phyloP scores from a whole-genome alignment of 2,329 filamentous ascomycete genomes.

The Cytospora leucostoma region DNA sequence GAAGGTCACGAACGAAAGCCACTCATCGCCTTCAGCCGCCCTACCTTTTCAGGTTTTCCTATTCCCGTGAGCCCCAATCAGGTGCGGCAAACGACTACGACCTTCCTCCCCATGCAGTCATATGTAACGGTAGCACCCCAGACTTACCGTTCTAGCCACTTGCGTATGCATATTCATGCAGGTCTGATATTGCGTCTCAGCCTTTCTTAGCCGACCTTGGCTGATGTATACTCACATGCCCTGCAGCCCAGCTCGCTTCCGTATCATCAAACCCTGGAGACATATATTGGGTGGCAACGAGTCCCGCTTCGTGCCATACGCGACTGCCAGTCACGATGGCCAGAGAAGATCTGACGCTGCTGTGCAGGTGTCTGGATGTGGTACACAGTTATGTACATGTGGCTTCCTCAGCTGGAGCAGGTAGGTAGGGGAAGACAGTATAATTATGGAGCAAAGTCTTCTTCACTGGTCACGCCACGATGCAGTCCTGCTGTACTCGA shows the following conservation, averaged over 20 bases:
- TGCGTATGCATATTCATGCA: slow-evolving; percentile 10
- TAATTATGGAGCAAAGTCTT: not conserved
- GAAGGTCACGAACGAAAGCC: not conserved
- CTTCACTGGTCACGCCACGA: not conserved
- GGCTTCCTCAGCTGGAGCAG: slow-evolving; percentile 9
- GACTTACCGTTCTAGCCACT: not conserved
- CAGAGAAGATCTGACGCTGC: not conserved
- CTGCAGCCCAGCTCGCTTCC: not conserved
- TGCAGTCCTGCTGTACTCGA: not conserved
- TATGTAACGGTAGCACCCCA: slow-evolving; percentile 6
- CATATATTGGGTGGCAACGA: not conserved
- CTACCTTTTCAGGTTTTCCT: not conserved
- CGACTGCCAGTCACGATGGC: slow-evolving; percentile 18
- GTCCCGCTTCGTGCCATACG: not conserved
- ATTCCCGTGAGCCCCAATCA: slow-evolving; percentile 16
- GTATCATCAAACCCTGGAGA: not conserved
- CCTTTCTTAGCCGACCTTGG: slow-evolving; percentile 3
- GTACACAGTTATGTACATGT: slow-evolving; percentile 3
- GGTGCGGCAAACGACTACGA: slow-evolving; percentile 7
- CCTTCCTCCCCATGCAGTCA: slow-evolving; percentile 9
- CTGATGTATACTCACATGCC: not conserved
- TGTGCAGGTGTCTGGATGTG: slow-evolving; percentile 7
- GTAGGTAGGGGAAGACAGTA: not conserved
- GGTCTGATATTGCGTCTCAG: slow-evolving; percentile 4
- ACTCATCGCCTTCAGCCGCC: not conserved